These are phyloP conservation scores for Salix arbutifolia DNA, from an alignment of 345 rosid species.

Conservation along the genomic window DNA sequence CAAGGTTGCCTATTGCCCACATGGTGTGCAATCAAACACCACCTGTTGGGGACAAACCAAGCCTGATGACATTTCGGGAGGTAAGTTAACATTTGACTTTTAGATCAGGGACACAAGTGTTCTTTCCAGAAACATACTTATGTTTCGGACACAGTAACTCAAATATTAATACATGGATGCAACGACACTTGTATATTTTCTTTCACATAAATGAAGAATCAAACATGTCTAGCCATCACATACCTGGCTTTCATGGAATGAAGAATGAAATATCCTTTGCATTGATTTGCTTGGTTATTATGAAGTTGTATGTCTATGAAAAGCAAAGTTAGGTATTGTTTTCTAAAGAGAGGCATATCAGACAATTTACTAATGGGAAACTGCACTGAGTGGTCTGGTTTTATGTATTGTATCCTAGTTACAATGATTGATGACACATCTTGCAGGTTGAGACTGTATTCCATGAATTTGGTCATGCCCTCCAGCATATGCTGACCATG, in stretches of 20 bases:
- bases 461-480: slow-evolving; percentile 97
- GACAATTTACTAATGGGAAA: background rate
- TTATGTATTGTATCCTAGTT: background rate
- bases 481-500: slow-evolving; percentile 92
- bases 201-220: background rate
- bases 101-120: background rate
- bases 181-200: background rate
- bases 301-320: background rate
- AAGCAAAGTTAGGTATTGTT: background rate
- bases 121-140: background rate
- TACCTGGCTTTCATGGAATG: background rate
- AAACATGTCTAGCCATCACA: background rate
- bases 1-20: slow-evolving; percentile 78
- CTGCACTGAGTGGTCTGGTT: slow-evolving; percentile 3
- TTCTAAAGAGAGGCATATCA: background rate
- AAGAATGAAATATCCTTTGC: background rate
- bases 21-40: slow-evolving; percentile 98
- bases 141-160: background rate
- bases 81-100: slow-evolving; percentile 29
- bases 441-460: slow-evolving; percentile 87
- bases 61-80: slow-evolving; percentile 95
- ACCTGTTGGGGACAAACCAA: slow-evolving; percentile 85
- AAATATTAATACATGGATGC: background rate
- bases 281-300: background rate
- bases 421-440: slow-evolving; percentile 4